phyloP scores from a whole-genome alignment of 768 basidiomycete species.

The Lepiota brunneoincarnata region DNA sequence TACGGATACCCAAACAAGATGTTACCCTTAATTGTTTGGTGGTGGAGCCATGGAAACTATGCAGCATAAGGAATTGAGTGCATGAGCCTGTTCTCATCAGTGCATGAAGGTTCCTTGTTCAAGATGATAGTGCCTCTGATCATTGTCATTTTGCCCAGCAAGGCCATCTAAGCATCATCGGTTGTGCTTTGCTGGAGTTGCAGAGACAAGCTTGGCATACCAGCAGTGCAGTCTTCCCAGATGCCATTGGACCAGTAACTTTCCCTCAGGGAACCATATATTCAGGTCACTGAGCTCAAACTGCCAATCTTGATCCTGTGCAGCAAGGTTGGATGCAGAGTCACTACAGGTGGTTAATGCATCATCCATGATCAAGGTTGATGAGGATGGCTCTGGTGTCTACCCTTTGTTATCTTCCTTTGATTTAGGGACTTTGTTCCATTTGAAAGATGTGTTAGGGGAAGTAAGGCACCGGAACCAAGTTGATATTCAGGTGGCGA shows the following conservation, averaged over 20 bases:
- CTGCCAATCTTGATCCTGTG: slow-evolving; percentile 36
- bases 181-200: neutral
- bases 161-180: slow-evolving; percentile 48
- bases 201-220: slow-evolving; percentile 30
- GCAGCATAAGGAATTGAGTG: slow-evolving; percentile 70
- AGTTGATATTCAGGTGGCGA: too few relatives aligned
- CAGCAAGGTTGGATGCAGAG: slow-evolving; percentile 18
- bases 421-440: slow-evolving; percentile 49
- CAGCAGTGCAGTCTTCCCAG: slow-evolving; percentile 79
- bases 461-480: too few relatives aligned
- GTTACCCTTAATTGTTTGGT: slow-evolving; percentile 76
- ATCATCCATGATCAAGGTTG: neutral
- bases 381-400: slow-evolving; percentile 6
- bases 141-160: slow-evolving; percentile 70
- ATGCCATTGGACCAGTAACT: slow-evolving; percentile 74
- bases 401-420: slow-evolving; percentile 17
- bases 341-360: neutral
- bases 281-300: slow-evolving; percentile 71
- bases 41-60: slow-evolving; percentile 68
- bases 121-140: slow-evolving; percentile 51
- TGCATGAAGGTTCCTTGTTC: slow-evolving; percentile 57
- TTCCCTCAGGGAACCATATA: slow-evolving; percentile 68
- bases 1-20: slow-evolving; percentile 75
- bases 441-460: slow-evolving; percentile 56
- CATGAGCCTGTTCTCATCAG: slow-evolving; percentile 61